phyloP scores from a whole-genome alignment of 768 basidiomycete species.

The Tricholoma flavovirens region DNA sequence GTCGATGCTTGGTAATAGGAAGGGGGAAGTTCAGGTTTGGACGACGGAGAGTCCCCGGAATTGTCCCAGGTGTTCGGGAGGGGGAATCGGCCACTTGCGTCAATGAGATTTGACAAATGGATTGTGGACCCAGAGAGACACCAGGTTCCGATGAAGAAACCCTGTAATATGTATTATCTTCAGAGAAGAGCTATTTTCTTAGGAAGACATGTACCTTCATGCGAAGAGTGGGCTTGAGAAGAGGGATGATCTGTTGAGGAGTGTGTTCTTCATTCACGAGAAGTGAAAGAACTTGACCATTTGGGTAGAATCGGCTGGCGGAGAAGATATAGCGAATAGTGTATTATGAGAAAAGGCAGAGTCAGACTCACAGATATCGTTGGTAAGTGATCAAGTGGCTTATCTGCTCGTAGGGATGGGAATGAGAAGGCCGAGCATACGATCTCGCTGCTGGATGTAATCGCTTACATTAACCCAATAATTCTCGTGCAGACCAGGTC shows the following conservation, averaged over 20 bases:
- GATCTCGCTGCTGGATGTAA: not conserved
- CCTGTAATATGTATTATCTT: constrained; percentile 34
- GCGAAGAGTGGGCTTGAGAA: constrained; percentile 68
- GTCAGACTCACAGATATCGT: constrained; percentile 66
- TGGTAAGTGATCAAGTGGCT: constrained; percentile 89
- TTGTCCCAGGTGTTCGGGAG: constrained; percentile 15
- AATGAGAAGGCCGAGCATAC: not conserved
- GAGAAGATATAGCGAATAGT: not conserved
- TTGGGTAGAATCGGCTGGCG: constrained; percentile 76
- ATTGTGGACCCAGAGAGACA: constrained; percentile 56
- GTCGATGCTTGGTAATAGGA: constrained; percentile 3
- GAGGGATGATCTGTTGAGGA: constrained; percentile 68
- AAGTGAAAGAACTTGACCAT: constrained; percentile 81
- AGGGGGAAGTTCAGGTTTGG: constrained; percentile 2
- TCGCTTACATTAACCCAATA: constrained; percentile 77
- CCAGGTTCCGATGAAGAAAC: constrained; percentile 71
- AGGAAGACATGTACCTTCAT: constrained; percentile 52
- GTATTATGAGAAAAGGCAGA: not conserved
- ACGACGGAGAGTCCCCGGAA: not conserved
- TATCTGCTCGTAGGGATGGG: constrained; percentile 37
- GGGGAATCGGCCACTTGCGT: constrained; percentile 41
- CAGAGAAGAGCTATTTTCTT: not conserved
- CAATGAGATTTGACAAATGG: constrained; percentile 57
- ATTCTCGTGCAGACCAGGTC: constrained; percentile 75
- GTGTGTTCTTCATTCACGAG: constrained; percentile 73